Conservation (phyloP, 805 yeast species). For the Lipomyces spencermartinsiae region DNA sequence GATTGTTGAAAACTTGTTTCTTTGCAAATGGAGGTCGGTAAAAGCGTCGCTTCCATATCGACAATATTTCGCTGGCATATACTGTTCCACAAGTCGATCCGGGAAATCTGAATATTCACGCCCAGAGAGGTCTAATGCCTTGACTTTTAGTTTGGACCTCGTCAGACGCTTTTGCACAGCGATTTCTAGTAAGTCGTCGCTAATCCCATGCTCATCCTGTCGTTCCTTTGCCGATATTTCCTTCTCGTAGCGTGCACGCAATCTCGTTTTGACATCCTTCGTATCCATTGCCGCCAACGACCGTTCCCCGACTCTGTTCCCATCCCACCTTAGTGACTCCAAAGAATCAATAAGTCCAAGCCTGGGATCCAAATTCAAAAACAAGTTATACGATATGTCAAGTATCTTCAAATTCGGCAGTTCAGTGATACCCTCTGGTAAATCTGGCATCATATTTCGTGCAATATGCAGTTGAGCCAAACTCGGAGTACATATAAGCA, state of each 20-base stretch:
- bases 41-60: conserved; percentile 19
- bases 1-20: conserved; percentile 24
- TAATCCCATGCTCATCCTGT: conserved; percentile 9
- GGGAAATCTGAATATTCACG: conserved; percentile 24
- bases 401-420: conserved; percentile 16
- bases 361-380: conserved; percentile 26
- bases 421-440: conserved; percentile 30
- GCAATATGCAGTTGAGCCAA: conserved; percentile 20
- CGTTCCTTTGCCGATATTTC: conserved; percentile 3
- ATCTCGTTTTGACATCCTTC: conserved; percentile 17
- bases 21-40: conserved; percentile 22
- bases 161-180: conserved; percentile 18
- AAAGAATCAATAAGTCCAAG: conserved; percentile 25
- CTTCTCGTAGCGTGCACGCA: conserved; percentile 25
- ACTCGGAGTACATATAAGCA: conserved; percentile 34
- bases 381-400: conserved; percentile 26
- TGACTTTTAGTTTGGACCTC: conserved; percentile 17
- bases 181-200: conserved; percentile 23
- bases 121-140: conserved; percentile 29
- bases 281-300: conserved; percentile 19
- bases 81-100: conserved; percentile 16
- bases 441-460: conserved; percentile 19
- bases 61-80: conserved; percentile 23
- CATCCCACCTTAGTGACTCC: conserved; percentile 33
- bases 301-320: conserved; percentile 32